phyloP scores from a whole-genome alignment of 768 basidiomycete genomes.

The Asterophora parasitica region DNA sequence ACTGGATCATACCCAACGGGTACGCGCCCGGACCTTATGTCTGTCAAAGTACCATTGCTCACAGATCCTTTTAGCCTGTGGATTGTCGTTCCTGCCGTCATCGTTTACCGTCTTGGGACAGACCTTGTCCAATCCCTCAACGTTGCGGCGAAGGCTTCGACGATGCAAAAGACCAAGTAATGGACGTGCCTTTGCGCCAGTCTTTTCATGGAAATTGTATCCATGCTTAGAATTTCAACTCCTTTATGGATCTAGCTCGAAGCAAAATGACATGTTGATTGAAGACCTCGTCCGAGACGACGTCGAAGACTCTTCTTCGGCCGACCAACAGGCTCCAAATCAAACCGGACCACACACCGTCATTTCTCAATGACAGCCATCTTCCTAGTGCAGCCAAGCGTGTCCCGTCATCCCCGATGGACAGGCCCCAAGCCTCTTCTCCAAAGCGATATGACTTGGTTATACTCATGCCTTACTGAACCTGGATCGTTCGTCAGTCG shows the following conservation, averaged over 20 bases:
- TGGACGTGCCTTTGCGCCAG: background rate
- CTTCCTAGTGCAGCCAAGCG: background rate
- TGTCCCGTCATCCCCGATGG: background rate
- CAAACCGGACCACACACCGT: background rate
- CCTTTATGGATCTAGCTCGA: no score
- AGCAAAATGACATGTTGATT: no score
- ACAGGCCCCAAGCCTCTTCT: background rate
- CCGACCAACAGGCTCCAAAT: background rate
- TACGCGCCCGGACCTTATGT: slow-evolving; percentile 26
- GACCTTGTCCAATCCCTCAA: slow-evolving; percentile 50
- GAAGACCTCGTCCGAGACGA: no score
- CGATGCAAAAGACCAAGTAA: slow-evolving; percentile 16
- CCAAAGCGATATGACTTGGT: background rate
- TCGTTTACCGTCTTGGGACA: slow-evolving; percentile 54
- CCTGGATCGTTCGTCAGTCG: background rate
- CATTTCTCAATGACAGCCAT: background rate
- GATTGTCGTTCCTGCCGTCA: slow-evolving; percentile 65
- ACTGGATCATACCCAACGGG: slow-evolving; percentile 81
- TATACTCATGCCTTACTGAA: background rate
- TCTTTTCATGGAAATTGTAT: background rate
- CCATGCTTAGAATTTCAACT: background rate
- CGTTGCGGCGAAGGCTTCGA: slow-evolving; percentile 18
- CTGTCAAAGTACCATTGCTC: background rate
- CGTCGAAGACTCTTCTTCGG: no score
- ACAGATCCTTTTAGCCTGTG: slow-evolving; percentile 48